These are phyloP conservation scores for Brasenia schreberi DNA, from an alignment of 164 flowering plant species.

Conservation along the genomic window DNA sequence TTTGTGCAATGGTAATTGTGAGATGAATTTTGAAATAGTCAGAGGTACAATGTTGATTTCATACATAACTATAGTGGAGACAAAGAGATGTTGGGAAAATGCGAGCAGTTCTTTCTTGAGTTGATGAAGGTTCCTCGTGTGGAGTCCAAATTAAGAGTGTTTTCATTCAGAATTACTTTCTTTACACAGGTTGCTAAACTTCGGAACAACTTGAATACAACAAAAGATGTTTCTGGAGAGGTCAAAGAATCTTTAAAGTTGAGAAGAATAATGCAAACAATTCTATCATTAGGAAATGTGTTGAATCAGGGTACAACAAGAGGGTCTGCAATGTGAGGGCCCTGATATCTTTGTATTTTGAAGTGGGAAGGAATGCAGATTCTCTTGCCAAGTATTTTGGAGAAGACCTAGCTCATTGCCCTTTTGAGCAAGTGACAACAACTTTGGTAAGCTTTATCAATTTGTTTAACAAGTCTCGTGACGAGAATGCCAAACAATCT, in stretches of 20 bases:
- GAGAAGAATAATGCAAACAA: slow-evolving; percentile 96
- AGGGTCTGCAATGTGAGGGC: too few relatives aligned
- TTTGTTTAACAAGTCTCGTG: slow-evolving; percentile 77
- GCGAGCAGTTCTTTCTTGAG: slow-evolving; percentile 98
- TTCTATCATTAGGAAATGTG: slow-evolving; percentile 93
- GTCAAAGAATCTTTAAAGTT: slow-evolving; percentile 81
- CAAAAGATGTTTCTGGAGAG: slow-evolving; percentile 74
- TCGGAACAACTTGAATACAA: slow-evolving; percentile 44
- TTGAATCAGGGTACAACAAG: slow-evolving; percentile 97
- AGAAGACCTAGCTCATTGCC: too few relatives aligned
- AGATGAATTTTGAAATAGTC: too few relatives aligned
- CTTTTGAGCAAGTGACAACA: slow-evolving; percentile 96
- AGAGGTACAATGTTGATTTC: too few relatives aligned
- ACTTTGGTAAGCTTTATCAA: slow-evolving; percentile 69
- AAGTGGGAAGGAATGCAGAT: too few relatives aligned
- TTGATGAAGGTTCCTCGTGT: slow-evolving; percentile 97
- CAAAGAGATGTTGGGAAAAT: slow-evolving; percentile 88
- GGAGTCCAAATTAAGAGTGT: slow-evolving; percentile 89
- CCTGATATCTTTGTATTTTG: too few relatives aligned
- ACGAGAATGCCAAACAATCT: slow-evolving; percentile 72
- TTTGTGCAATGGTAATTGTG: too few relatives aligned
- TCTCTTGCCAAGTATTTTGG: too few relatives aligned
- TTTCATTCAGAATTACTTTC: slow-evolving; percentile 80
- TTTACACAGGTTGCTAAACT: slow-evolving; percentile 75
- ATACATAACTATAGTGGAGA: slow-evolving; percentile 75